phyloP scores from a whole-genome alignment of 2,329 filamentous ascomycete genomes.

The Alternaria longipes region DNA sequence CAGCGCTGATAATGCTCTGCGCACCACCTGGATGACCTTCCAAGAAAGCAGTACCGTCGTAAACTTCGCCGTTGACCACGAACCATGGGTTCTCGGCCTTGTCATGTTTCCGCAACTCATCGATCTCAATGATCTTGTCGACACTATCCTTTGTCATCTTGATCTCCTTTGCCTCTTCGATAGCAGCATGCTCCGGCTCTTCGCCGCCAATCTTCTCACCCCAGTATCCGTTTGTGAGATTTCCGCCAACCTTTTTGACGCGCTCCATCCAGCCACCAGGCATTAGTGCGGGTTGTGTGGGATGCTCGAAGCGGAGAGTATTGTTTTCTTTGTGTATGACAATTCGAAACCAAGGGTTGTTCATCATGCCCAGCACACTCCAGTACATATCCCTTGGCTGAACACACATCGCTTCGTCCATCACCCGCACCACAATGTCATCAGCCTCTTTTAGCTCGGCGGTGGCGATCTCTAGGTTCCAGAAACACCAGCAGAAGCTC shows the following conservation, averaged over 20 bases:
- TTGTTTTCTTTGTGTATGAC: constrained; percentile 74
- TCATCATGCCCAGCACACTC: constrained; percentile 97
- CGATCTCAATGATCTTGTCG: constrained; percentile 69
- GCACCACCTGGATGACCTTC: constrained; percentile 87
- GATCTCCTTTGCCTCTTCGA: constrained; percentile 70
- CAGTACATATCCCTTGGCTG: constrained; percentile 96
- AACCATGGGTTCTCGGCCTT: constrained; percentile 80
- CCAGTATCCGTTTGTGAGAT: constrained; percentile 84
- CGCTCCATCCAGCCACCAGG: constrained; percentile 93
- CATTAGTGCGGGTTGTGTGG: constrained; percentile 79
- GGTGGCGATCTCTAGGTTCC: constrained; percentile 75
- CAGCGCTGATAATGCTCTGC: constrained; percentile 81
- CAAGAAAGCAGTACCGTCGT: constrained; percentile 83
- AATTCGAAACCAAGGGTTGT: constrained; percentile 92
- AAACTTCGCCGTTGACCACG: constrained; percentile 86
- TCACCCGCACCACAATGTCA: constrained; percentile 82
- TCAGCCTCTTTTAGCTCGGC: constrained; percentile 69
- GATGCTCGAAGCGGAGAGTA: constrained; percentile 80
- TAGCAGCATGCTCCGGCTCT: constrained; percentile 51
- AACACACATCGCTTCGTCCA: constrained; percentile 88
- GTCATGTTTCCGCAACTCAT: constrained; percentile 76
- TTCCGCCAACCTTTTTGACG: constrained; percentile 82
- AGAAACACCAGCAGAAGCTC: constrained; percentile 93
- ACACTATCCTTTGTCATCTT: constrained; percentile 78
- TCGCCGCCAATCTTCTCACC: constrained; percentile 73